A percentile compares a stretch with the other conserved stretches of the same genome.
These are phyloP conservation scores for Pleurotus tuoliensis DNA, from an alignment of 768 basidiomycete species.

Conservation along the genomic window DNA sequence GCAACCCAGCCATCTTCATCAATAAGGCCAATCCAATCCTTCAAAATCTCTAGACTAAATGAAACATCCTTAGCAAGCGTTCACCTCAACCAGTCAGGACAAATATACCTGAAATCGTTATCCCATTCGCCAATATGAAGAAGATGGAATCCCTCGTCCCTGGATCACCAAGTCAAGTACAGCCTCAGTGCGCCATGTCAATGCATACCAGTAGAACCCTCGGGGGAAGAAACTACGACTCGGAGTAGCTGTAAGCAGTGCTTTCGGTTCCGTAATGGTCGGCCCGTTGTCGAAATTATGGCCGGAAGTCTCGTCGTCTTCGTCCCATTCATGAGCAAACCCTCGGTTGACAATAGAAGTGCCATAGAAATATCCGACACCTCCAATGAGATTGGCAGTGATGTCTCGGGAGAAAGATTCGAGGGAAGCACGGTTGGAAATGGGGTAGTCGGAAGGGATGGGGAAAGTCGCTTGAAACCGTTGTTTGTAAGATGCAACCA, in stretches of 20 bases:
- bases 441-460: constrained; percentile 49
- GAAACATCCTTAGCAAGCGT: background rate
- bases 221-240: constrained; percentile 96
- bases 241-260: constrained; percentile 87
- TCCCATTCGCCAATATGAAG: constrained; percentile 92
- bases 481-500: constrained; percentile 54
- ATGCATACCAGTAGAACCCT: constrained; percentile 87
- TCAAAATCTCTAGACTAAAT: constrained; percentile 78
- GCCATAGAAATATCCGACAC: constrained; percentile 94
- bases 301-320: constrained; percentile 40
- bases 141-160: constrained; percentile 98
- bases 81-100: background rate
- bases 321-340: constrained; percentile 91
- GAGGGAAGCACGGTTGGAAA: constrained; percentile 44
- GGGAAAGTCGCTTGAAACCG: constrained; percentile 75
- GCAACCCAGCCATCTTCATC: constrained; percentile 96
- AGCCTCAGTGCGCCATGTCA: background rate
- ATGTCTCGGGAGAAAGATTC: constrained; percentile 80
- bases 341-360: constrained; percentile 80
- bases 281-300: constrained; percentile 45
- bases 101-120: constrained; percentile 68
- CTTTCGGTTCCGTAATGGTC: constrained; percentile 66
- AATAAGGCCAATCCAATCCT: constrained; percentile 85
- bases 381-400: constrained; percentile 88
- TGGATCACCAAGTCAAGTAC: constrained; percentile 20